Conservation (phyloP, 2,329 filamentous ascomycete genomes). For the Diaporthe vaccinii region DNA sequence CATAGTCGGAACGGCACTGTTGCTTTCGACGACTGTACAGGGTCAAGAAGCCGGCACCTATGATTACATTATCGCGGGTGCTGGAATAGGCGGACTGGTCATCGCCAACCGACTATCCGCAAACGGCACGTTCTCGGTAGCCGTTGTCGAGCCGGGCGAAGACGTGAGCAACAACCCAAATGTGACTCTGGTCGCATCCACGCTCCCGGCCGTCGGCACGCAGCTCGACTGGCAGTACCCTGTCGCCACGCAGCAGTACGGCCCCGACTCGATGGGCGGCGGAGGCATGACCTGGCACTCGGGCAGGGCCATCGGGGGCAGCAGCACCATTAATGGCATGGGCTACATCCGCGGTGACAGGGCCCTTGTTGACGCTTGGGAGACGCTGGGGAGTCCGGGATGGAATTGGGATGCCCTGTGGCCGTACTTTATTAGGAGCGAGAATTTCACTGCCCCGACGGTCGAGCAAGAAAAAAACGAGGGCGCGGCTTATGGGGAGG, state of each 20-base stretch:
- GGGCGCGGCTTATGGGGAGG: neutral
- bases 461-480: neutral
- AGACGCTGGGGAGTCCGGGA: slow-evolving; percentile 49
- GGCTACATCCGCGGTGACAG: slow-evolving; percentile 50
- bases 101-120: neutral
- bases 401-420: slow-evolving; percentile 41
- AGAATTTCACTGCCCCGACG: neutral
- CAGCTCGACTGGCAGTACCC: neutral
- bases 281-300: neutral
- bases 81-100: neutral
- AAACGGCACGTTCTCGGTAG: neutral
- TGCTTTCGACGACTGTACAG: neutral
- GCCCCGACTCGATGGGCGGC: neutral
- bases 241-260: neutral
- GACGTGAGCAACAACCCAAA: neutral
- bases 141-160: neutral
- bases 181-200: neutral
- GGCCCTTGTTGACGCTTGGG: slow-evolving; percentile 52
- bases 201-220: neutral
- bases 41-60: neutral
- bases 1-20: neutral
- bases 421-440: neutral
- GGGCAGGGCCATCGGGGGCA: neutral
- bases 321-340: slow-evolving; percentile 55
- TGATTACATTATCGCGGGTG: neutral